These are phyloP conservation scores for Sphagnum fallax DNA, from an alignment of 228 moss, liverwort and hornwort species.

Conservation along the genomic window DNA sequence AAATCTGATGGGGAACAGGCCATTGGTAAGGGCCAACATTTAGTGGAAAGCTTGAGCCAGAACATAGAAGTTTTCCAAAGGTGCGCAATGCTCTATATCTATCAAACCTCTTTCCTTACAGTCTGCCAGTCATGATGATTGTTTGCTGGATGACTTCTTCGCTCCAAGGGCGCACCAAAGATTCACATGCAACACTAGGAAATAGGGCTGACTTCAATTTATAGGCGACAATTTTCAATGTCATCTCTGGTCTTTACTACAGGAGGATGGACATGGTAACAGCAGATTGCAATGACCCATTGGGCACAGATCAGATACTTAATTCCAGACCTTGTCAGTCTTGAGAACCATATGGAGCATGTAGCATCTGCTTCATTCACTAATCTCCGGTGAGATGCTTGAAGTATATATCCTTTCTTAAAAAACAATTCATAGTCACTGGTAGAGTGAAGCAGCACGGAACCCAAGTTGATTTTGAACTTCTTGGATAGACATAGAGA, in stretches of 20 bases:
- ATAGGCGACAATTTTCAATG: not conserved
- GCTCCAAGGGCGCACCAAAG: too few species aligned
- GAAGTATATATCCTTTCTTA: too few species aligned
- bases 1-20: conserved; percentile 12
- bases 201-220: not conserved
- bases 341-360: conserved; percentile 88
- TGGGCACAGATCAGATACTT: conserved; percentile 19
- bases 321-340: conserved; percentile 52
- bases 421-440: too few species aligned
- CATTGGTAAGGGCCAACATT: conserved; percentile 20
- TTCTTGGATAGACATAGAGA: too few species aligned
- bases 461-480: too few species aligned
- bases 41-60: conserved; percentile 35
- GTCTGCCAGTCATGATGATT: too few species aligned
- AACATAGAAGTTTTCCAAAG: conserved; percentile 42
- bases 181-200: too few species aligned
- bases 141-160: too few species aligned
- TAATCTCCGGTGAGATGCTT: conserved; percentile 55
- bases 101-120: too few species aligned
- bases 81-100: not conserved
- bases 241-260: conserved; percentile 2
- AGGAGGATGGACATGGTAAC: conserved; percentile 73
- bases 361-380: conserved; percentile 96
- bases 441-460: too few species aligned
- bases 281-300: conserved; percentile 36